Percentiles rank a stretch among this genome's conserved stretches.
Evolutionary conservation across 179 eudicot species (phyloP).

Genomic region (Pouteria campechiana): DNA sequence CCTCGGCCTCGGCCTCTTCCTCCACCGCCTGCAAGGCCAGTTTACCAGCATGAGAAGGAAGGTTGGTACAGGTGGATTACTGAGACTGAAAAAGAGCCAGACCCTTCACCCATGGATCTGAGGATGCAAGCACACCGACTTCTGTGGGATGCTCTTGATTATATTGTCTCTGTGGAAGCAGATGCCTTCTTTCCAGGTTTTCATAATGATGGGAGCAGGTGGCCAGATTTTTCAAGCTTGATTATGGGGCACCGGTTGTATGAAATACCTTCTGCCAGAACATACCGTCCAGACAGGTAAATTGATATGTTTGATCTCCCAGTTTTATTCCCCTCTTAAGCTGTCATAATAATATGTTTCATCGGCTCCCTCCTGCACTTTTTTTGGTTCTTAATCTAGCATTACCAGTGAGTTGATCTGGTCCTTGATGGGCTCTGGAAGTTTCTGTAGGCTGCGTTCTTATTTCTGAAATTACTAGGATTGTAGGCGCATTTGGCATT

Average conservation of each 20-base stretch:
- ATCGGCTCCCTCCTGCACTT: too few species aligned
- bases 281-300: slow-evolving; percentile 94
- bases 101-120: slow-evolving; percentile 40
- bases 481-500: not conserved
- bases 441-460: not conserved
- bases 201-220: slow-evolving; percentile 79
- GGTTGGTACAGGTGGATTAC: slow-evolving; percentile 98
- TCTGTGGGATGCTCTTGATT: slow-evolving; percentile 92
- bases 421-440: not conserved
- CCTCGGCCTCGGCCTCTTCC: slow-evolving; percentile 98
- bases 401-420: too few species aligned
- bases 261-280: slow-evolving; percentile 65
- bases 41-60: slow-evolving; percentile 85
- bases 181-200: slow-evolving; percentile 95
- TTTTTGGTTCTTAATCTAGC: too few species aligned
- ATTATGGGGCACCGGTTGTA: slow-evolving; percentile 94
- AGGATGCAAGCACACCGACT: slow-evolving; percentile 75
- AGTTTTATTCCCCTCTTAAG: too few species aligned
- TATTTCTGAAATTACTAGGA: too few species aligned
- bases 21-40: slow-evolving; percentile 86
- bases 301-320: not conserved
- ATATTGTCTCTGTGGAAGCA: slow-evolving; percentile 84
- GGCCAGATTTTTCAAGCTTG: slow-evolving; percentile 89
- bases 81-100: slow-evolving; percentile 78
- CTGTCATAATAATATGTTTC: too few species aligned